Evolutionary conservation across 345 rosid species (phyloP).

Genomic region (Nephelium lappaceum): DNA sequence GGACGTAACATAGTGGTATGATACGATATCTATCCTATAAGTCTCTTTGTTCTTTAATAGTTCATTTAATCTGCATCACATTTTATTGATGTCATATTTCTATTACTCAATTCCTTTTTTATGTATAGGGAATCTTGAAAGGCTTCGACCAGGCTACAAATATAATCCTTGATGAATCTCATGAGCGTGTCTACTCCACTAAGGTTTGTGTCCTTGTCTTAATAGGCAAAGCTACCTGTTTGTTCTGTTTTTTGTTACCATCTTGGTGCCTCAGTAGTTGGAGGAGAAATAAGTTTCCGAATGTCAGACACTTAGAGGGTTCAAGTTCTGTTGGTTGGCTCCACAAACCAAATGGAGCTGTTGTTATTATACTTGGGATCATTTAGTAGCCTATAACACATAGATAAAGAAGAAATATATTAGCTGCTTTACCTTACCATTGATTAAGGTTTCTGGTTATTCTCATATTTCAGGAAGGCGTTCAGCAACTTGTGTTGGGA

Average conservation of each 20-base stretch:
- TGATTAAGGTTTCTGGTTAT: not conserved
- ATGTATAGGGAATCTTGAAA: slow-evolving; percentile 63
- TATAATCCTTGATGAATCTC: slow-evolving; percentile 89
- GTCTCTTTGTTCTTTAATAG: slow-evolving; percentile 5
- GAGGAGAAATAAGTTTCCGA: not conserved
- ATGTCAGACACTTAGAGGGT: not conserved
- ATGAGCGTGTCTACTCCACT: slow-evolving; percentile 87
- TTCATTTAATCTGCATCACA: not conserved
- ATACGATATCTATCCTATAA: slow-evolving; percentile 3
- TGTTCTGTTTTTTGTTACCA: not conserved
- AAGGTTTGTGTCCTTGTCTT: slow-evolving; percentile 46
- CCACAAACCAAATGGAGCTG: not conserved
- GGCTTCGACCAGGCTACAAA: slow-evolving; percentile 95
- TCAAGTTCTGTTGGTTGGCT: not conserved
- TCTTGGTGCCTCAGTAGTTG: not conserved
- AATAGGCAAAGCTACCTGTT: not conserved
- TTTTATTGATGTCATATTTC: not conserved
- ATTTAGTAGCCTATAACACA: not conserved
- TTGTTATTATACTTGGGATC: not conserved
- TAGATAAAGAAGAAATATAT: slow-evolving; percentile 2
- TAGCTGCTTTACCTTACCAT: not conserved
- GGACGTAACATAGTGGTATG: slow-evolving; percentile 92
- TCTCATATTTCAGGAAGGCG: slow-evolving; percentile 76
- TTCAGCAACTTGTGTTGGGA: slow-evolving; percentile 87
- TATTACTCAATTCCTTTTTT: not conserved